phyloP scores from a whole-genome alignment of 371 early-diverging fungal genomes.

The Mucor racemosus region DNA sequence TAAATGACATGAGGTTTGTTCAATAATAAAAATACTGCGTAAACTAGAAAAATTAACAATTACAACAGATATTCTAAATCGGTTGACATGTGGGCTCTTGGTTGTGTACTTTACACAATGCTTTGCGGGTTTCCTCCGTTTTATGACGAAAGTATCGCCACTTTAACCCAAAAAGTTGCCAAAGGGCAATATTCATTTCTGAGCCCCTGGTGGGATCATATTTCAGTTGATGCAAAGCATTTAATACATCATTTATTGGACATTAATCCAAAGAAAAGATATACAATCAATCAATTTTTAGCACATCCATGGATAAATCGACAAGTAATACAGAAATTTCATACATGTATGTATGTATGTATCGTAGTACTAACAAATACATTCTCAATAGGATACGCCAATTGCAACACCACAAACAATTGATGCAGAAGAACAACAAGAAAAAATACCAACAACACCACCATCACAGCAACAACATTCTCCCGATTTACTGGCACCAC shows the following conservation, averaged over 20 bases:
- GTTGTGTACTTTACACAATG: conserved; percentile 90
- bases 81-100: conserved; percentile 95
- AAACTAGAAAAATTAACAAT: neutral
- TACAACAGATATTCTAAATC: conserved; percentile 76
- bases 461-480: conserved; percentile 22
- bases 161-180: conserved; percentile 78
- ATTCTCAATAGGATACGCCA: conserved; percentile 8
- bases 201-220: conserved; percentile 91
- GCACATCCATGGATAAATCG: conserved; percentile 35
- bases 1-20: conserved; percentile 55
- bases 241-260: conserved; percentile 82
- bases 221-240: conserved; percentile 76
- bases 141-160: conserved; percentile 80
- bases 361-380: neutral
- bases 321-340: conserved; percentile 10
- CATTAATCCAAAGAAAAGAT: conserved; percentile 83
- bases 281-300: conserved; percentile 80
- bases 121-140: conserved; percentile 93
- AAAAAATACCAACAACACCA: neutral
- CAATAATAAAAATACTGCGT: neutral
- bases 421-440: neutral
- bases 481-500: conserved; percentile 23
- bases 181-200: conserved; percentile 77
- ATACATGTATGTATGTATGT: neutral
- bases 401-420: neutral